Conservation (phyloP, 2,329 filamentous ascomycete species). For the Graphium sp. region DNA sequence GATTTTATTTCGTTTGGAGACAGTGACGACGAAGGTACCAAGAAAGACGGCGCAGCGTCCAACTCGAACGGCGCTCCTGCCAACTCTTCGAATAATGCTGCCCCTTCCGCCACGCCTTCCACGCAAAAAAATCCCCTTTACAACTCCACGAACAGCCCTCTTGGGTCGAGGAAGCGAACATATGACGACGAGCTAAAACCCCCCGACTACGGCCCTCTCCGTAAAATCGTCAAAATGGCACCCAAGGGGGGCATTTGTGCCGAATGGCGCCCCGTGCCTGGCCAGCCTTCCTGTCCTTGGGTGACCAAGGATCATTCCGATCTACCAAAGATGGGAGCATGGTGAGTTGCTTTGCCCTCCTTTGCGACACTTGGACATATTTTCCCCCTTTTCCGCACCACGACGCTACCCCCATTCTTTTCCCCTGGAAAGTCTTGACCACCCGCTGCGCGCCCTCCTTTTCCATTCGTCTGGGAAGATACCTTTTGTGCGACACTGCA, state of each 20-base stretch:
- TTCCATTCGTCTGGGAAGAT: neutral
- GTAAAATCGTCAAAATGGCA: constrained; percentile 30
- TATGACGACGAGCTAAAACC: constrained; percentile 50
- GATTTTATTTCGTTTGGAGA: constrained; percentile 86
- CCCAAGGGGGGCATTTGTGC: constrained; percentile 29
- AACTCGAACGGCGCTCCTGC: constrained; percentile 4
- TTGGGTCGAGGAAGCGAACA: constrained; percentile 60
- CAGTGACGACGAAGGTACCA: constrained; percentile 33
- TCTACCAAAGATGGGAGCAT: constrained; percentile 33
- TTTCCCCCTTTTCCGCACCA: neutral
- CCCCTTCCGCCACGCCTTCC: constrained; percentile 9
- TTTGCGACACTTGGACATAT: neutral
- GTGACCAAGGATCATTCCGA: constrained; percentile 32
- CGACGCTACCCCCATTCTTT: neutral
- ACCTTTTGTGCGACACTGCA: constrained; percentile 5
- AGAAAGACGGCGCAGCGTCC: constrained; percentile 7
- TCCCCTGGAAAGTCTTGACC: no score
- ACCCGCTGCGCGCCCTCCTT: no score
- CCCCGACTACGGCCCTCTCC: constrained; percentile 32
- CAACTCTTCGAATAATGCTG: no score
- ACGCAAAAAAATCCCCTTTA: constrained; percentile 6
- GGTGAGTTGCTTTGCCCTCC: constrained; percentile 29
- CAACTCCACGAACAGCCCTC: constrained; percentile 12
- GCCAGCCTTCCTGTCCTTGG: constrained; percentile 46
- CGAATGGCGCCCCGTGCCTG: constrained; percentile 29